Evolutionary conservation across 108 stramenopile genomes (phyloP), one percentile per base, ranked within the genome.

Genomic region (Parietichytrium sp.): DNA sequence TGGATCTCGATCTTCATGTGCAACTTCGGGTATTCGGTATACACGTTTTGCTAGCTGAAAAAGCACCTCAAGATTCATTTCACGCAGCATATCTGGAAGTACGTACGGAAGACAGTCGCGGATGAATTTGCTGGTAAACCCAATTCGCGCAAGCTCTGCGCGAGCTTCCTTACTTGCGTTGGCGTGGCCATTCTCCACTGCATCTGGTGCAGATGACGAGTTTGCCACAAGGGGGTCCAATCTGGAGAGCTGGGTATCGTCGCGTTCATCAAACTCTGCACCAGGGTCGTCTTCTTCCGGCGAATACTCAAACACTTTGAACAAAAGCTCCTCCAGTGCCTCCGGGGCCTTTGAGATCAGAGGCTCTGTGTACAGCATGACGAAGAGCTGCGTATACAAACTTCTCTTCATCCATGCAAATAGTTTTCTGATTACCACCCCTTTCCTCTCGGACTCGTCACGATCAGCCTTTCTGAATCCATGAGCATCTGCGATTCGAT

Each of bases 31-130:
- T n/a, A n/a, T n/a, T n/a, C n/a, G n/a, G 20, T 72, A 72, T 27
- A 72, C 2, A n/a, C 61, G 2, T n/a, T 42, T 10, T n/a, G 61
- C 61, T 0, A 72, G 23, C 20, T 72, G 38, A 3, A 18, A 72
- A 7, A 72, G 20, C 38, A 72, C 61, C 13, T 16, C 20, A 0
- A 72, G 23, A 7, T 25, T 47, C 61, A 72, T 72, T 27, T 72
- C 42, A 23, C 38, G 61, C 0, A 45, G 61, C 6, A 72, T 10
- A 0, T 72, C 61, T 1, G 61, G 61, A 0, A 72, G 2, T 1
- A 72, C 61, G 61, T 72, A 33, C 6, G 61, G 61, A 27, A 72
- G 61, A 38, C 61, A 72, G 23, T 72, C 61, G 38, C 45, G 36
- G 0, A 72, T 42, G 20, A 72, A 72, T 18, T n/a, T 33, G 42